Evolutionary conservation across 179 eudicot genomes (phyloP).

Genomic region (Corrigiola litoralis): DNA sequence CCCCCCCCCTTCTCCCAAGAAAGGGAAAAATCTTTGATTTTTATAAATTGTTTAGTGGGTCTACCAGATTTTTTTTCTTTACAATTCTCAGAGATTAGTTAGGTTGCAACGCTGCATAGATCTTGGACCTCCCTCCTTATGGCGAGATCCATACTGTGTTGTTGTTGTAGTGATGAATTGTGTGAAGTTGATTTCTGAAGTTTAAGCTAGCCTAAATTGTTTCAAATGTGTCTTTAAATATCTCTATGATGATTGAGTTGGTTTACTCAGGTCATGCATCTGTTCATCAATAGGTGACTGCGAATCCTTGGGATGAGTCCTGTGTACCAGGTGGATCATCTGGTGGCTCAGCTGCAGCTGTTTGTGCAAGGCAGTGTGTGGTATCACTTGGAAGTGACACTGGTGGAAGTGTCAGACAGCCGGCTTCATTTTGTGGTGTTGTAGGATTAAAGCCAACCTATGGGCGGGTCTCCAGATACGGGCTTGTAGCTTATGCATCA

Average conservation of each 20-base stretch:
- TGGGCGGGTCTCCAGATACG: constrained; percentile 97
- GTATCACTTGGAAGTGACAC: constrained; percentile 96
- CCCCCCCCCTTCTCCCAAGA: too few relatives aligned
- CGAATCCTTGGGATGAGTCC: constrained; percentile 95
- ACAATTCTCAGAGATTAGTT: too few relatives aligned
- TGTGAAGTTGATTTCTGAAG: background rate
- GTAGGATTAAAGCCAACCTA: constrained; percentile 97
- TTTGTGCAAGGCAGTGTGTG: constrained; percentile 93
- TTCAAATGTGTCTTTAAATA: constrained; percentile 10
- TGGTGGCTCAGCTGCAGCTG: constrained; percentile 99
- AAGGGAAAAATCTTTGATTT: too few relatives aligned
- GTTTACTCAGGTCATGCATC: constrained; percentile 76
- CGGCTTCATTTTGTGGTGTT: constrained; percentile 98
- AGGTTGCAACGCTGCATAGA: too few relatives aligned
- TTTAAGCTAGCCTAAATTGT: background rate
- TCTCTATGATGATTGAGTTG: constrained; percentile 41
- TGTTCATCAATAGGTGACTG: constrained; percentile 80
- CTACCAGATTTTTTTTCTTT: too few relatives aligned
- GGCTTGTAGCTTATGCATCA: constrained; percentile 97
- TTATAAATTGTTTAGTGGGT: too few relatives aligned
- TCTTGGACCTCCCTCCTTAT: too few relatives aligned
- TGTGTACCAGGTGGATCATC: constrained; percentile 99
- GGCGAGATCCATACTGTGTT: too few relatives aligned
- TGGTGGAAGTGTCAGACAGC: constrained; percentile 99
- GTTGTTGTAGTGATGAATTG: background rate